A percentile compares a stretch with the other conserved stretches of the same genome.
Evolutionary conservation across 257 asterid genomes (phyloP).

Genomic region (Solanum neorickii): DNA sequence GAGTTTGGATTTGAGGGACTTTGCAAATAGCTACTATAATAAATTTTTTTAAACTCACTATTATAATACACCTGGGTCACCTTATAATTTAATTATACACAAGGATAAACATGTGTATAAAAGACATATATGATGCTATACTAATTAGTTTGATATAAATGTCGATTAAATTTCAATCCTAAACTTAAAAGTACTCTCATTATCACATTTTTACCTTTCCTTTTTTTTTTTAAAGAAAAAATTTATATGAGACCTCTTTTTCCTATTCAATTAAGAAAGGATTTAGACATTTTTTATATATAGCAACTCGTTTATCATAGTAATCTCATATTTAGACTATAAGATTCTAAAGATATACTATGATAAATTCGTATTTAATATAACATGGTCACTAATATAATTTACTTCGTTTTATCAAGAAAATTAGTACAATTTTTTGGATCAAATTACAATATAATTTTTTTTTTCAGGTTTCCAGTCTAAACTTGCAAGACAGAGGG

Average conservation of each 20-base stretch:
- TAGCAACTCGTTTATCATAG: neutral
- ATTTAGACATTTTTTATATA: neutral
- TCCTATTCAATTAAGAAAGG: neutral
- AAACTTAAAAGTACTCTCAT: neutral
- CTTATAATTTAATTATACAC: too few species aligned
- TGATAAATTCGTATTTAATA: neutral
- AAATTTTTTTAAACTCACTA: too few species aligned
- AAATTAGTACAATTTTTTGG: neutral
- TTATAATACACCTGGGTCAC: too few species aligned
- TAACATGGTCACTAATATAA: neutral
- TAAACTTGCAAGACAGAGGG: neutral
- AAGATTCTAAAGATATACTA: neutral
- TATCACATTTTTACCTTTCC: neutral
- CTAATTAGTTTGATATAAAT: neutral
- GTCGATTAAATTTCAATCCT: neutral
- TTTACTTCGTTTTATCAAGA: neutral
- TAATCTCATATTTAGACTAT: neutral
- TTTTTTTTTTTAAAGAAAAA: neutral
- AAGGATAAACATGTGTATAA: neutral
- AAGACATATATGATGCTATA: neutral
- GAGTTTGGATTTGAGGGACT: neutral
- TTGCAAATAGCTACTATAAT: too few species aligned
- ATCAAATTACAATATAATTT: neutral
- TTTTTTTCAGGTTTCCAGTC: too few species aligned
- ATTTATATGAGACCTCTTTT: neutral